These are phyloP conservation scores for Ophiostoma pallidulum DNA, from an alignment of 2,329 filamentous ascomycete species.

Conservation along the genomic window DNA sequence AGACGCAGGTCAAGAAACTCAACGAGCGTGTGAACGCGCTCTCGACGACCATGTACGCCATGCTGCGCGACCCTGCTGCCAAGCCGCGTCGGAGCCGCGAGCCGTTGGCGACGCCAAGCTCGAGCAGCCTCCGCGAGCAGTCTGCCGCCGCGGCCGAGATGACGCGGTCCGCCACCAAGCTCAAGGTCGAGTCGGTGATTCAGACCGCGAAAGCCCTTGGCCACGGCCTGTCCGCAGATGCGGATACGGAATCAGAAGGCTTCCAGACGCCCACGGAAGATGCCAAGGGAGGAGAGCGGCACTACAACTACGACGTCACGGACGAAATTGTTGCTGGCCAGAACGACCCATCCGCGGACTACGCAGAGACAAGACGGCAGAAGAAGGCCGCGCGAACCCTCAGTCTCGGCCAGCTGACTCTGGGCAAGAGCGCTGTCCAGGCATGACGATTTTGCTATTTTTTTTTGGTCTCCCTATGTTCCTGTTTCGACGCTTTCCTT, in stretches of 20 bases:
- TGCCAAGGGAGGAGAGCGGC: conserved; percentile 26
- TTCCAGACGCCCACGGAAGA: conserved; percentile 19
- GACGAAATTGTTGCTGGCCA: conserved; percentile 18
- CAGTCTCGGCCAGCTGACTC: conserved; percentile 52
- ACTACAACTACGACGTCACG: conserved; percentile 12
- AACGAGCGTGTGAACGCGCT: conserved; percentile 40
- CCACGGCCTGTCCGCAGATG: conserved; percentile 7
- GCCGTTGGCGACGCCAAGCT: conserved; percentile 13
- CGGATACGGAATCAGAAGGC: conserved; percentile 34
- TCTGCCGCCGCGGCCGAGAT: neutral
- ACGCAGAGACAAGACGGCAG: conserved; percentile 23
- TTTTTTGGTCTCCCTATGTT: neutral
- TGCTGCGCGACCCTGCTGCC: conserved; percentile 27
- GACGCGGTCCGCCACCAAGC: conserved; percentile 1
- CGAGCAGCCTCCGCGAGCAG: conserved; percentile 6
- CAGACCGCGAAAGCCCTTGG: conserved; percentile 12
- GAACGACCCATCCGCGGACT: neutral
- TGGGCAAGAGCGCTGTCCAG: conserved; percentile 14
- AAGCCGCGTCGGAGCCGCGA: conserved; percentile 23
- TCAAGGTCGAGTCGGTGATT: conserved; percentile 7
- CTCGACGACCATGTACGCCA: conserved; percentile 31
- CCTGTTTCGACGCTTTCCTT: no score
- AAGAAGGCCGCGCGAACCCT: conserved; percentile 54
- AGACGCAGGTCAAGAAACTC: conserved; percentile 46
- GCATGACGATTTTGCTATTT: conserved; percentile 1